A percentile compares a stretch with the other conserved stretches of the same genome.
phyloP scores from a whole-genome alignment of 2,329 filamentous ascomycete species.

The Albifimbria verrucaria region DNA sequence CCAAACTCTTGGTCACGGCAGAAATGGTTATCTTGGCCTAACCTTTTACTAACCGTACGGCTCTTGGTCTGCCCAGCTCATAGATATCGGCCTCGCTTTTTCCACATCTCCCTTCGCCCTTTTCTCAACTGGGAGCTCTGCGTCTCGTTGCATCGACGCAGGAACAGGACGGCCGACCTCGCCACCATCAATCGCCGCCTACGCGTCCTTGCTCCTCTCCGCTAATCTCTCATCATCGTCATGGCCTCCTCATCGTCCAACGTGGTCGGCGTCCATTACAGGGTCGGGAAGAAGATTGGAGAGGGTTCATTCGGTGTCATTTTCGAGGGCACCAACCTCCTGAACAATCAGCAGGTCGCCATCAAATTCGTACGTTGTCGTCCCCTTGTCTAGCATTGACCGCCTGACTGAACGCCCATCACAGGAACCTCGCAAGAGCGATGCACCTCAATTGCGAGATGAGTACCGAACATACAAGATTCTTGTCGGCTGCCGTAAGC shows the following conservation, averaged over 20 bases:
- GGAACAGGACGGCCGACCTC: neutral
- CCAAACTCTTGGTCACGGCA: neutral
- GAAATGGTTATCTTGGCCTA: neutral
- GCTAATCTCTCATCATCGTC: constrained; percentile 21
- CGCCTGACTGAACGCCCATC: neutral
- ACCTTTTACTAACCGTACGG: neutral
- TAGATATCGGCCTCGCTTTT: neutral
- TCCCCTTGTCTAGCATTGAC: neutral
- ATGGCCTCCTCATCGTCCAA: constrained; percentile 93
- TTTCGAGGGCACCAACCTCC: constrained; percentile 95
- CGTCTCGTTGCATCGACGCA: neutral
- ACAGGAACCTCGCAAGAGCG: constrained; percentile 98
- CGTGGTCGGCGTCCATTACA: constrained; percentile 97
- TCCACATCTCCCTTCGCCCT: neutral
- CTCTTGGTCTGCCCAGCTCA: neutral
- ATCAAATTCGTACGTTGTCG: constrained; percentile 87
- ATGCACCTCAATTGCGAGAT: constrained; percentile 95
- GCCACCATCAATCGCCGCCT: neutral
- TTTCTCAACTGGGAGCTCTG: neutral
- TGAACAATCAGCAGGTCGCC: constrained; percentile 98
- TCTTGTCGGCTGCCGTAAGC: constrained; percentile 94
- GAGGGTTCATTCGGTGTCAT: constrained; percentile 98
- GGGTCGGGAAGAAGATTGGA: constrained; percentile 98
- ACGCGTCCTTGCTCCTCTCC: neutral
- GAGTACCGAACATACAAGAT: constrained; percentile 99